Evolutionary conservation across 192 early-diverging fungal genomes (phyloP), one percentile per base, ranked within the genome.

Genomic region (Podila clonocystis): DNA sequence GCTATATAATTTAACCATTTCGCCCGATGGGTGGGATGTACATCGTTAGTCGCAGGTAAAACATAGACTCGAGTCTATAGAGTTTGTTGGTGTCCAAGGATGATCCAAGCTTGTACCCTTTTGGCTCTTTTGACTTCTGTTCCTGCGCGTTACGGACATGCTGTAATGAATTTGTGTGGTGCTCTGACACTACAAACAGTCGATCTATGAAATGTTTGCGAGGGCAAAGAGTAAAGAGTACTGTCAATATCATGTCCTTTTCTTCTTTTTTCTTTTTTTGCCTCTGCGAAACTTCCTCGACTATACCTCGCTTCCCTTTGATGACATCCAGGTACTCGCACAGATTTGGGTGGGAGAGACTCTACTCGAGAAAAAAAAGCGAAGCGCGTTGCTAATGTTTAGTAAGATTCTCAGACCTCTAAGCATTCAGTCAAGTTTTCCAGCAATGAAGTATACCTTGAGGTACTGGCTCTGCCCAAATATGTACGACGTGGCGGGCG

Each of bases 311-410:
- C 60, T 90, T 89, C 61, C 90, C 91, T 67, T 89, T 89, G 31
- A 87, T 70, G 63, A 90, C 87, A 62, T 91, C 91, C 50, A 91
- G 70, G 74, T 91, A 91, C 65, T 86, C 85, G 70, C 91, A 91
- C n/a, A 91, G 50, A 50, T 85, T 85, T n/a, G 90, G 87, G 68
- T 91, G 87, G 31, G 50, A 70, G 15, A 91, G 73, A 26, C 85
- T 85, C 90, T 89, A 82, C 58, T 59, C 22, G n/a, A 63, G 11
- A 65, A 69, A 48, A 26, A 58, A 45, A 49, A 5, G 34, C 17
- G n/a, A 58, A 12, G 15, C 22, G 41, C 7, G 19, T 5, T 5
- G 15, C 28, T 1, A 17, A 1, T 41, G 38, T 31, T 57, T 6
- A 11, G 15, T 5, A 17, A 62, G 12, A 1, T 31, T 19, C 29